Evolutionary conservation across 2,329 filamentous ascomycete genomes (phyloP), one percentile per base, ranked within the genome.

Genomic region (Gyromitra esculenta): DNA sequence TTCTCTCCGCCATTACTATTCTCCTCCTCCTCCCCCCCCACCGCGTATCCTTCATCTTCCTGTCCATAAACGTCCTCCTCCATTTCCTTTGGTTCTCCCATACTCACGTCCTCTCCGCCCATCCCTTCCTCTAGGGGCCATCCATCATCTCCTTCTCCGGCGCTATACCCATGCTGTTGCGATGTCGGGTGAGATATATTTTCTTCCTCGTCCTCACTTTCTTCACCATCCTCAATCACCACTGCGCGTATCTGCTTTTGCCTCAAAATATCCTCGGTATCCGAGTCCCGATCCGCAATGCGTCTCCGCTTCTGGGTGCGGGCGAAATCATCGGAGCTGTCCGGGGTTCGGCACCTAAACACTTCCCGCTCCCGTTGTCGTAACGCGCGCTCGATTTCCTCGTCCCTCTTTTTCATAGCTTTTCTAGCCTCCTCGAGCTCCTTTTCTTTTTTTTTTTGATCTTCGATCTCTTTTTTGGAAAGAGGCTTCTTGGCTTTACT

Each of bases 361-460:
- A 41, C 15, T 13, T 37, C 21, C 35, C 21, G 59, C 56, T 74
- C 64, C 6, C 48, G 25, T 13, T 39, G 18, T 15, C 7, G 21
- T 15, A 74, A 25, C 5, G 59, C 70, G 11, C n/a, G 45, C 18
- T 54, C 59, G n/a, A 73, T 73, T 41, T 73, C 70, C 41, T 59
- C 60, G 18, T 73, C 66, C 39, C 41, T 18, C 15, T 50, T 63
- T 43, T 37, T 37, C 18, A 62, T 39, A 9, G 56, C 64, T 18
- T 25, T 43, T 37, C 43, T 60, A 54, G 66, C 57, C 13, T 37
- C 15, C 50, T 56, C 48, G 39, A 50, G 39, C 9, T 18, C 18
- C 11, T 43, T n/a, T 15, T 56, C 39, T 1, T 4, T 13, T 9
- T 9, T 21, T 18, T 37, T 13, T 8, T 56, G 6, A 15, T 13